Evolutionary conservation across 768 basidiomycete species (phyloP), one percentile per base, ranked within the genome.

Genomic region (Gautieria morchelliformis): DNA sequence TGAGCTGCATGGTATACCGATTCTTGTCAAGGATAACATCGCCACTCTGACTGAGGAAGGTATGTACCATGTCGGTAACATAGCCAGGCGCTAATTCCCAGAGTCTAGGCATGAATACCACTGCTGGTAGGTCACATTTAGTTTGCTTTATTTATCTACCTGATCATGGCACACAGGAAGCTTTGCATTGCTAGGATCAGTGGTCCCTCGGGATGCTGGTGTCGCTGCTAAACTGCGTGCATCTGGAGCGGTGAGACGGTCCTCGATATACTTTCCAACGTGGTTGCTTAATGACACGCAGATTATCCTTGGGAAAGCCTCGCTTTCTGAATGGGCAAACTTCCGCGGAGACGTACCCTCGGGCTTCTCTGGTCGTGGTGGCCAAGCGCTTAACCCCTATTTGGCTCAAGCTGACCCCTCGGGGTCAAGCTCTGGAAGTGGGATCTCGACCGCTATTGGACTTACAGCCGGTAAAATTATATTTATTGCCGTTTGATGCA

Each of bases 351-450:
- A 70, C 30, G 42, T 76, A 19, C 68, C 79, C 1, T 74, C 72
- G 1, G 82, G 81, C 11, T 84, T 80, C 79, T 81, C 79, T n/a
- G 79, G 78, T 15, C 71, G 80, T 8, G 71, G 73, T 22, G 79
- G 80, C 3, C 81, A 82, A 66, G 66, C 68, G 46, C 76, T 72
- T 3, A 76, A 72, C 56, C 75, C 79, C 12, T 82, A 78, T 62
- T 80, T 71, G 56, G 75, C 77, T 0, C 71, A 72, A 12, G 76
- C 71, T 3, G 77, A 81, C 60, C 79, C 82, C 3, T 80, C 77
- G 58, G 81, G 82, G 1, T 82, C 79, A 1, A 81, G 80, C 0
- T 76, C 80, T 7, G 83, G 83, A 2, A 80, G 80, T n/a, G 83
- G 74, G 3, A 71, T 82, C 30, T 72, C 77, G 22, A 69, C 77